These are phyloP conservation scores for Prunus salicina DNA, from an alignment of 306 rosid species.

Conservation along the genomic window DNA sequence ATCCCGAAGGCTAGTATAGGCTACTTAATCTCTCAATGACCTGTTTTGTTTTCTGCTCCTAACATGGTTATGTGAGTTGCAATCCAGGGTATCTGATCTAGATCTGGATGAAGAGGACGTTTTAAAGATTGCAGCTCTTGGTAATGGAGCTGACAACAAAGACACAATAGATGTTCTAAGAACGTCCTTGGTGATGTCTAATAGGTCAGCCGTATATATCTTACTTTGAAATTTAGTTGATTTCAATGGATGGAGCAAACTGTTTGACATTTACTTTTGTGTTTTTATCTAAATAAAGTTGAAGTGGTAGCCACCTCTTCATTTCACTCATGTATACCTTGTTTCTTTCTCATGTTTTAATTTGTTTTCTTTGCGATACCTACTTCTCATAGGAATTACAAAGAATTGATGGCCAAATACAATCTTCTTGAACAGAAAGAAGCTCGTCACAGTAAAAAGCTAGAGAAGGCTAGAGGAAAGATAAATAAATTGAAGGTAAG, in stretches of 20 bases:
- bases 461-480: slow-evolving; percentile 45
- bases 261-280: slow-evolving; percentile 1
- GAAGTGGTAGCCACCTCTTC: slow-evolving; percentile 7
- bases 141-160: slow-evolving; percentile 58
- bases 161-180: slow-evolving; percentile 61
- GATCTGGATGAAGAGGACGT: slow-evolving; percentile 71
- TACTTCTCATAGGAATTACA: slow-evolving; percentile 64
- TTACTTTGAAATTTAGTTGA: neutral
- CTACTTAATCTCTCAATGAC: neutral
- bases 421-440: slow-evolving; percentile 31
- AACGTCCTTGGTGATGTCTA: slow-evolving; percentile 70
- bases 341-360: slow-evolving; percentile 10
- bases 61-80: slow-evolving; percentile 25
- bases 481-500: slow-evolving; percentile 59
- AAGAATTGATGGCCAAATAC: slow-evolving; percentile 81
- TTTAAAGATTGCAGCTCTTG: slow-evolving; percentile 70
- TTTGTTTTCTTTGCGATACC: slow-evolving; percentile 14
- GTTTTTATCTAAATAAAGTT: slow-evolving; percentile 2
- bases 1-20: neutral
- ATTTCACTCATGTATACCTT: slow-evolving; percentile 4
- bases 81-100: slow-evolving; percentile 59
- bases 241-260: slow-evolving; percentile 1
- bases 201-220: slow-evolving; percentile 49
- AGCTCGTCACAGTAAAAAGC: neutral
- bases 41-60: slow-evolving; percentile 8